Evolutionary conservation across 495 filamentous ascomycete species (phyloP).

Genomic region (Aspergillus carlsbadensis): DNA sequence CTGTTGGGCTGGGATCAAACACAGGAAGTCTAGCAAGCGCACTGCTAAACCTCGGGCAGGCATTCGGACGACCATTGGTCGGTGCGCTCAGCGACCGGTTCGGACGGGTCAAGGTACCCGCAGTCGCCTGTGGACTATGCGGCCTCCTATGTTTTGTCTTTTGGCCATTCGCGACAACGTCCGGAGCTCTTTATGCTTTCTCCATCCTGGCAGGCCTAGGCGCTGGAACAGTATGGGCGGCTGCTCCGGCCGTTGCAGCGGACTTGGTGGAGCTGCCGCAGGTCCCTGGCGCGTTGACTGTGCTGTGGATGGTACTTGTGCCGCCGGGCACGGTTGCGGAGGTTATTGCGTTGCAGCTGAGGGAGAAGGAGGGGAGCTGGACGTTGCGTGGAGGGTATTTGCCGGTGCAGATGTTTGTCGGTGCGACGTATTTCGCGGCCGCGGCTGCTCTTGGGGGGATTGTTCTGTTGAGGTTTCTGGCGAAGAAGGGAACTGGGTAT

Average conservation of each 20-base stretch:
- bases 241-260: slow-evolving; percentile 28
- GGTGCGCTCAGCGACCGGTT: slow-evolving; percentile 64
- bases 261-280: slow-evolving; percentile 60
- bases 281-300: slow-evolving; percentile 57
- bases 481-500: no score
- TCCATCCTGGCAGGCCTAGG: no score
- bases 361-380: no score
- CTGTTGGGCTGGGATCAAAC: slow-evolving; percentile 56
- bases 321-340: slow-evolving; percentile 62
- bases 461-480: no score
- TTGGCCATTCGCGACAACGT: slow-evolving; percentile 57
- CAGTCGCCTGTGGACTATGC: slow-evolving; percentile 54
- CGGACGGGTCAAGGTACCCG: slow-evolving; percentile 64
- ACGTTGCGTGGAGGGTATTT: slow-evolving; percentile 45
- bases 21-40: slow-evolving; percentile 66
- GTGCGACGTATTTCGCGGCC: slow-evolving; percentile 57
- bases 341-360: slow-evolving; percentile 63
- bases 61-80: slow-evolving; percentile 63
- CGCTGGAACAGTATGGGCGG: no score
- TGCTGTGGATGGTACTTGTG: slow-evolving; percentile 65
- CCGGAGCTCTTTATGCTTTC: no score
- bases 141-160: slow-evolving; percentile 61
- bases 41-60: slow-evolving; percentile 66
- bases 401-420: slow-evolving; percentile 62
- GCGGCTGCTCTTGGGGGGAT: no score